Base-by-base conservation (phyloP, 768 basidiomycete species). In the Leucosporidium yakuticum region DNA sequence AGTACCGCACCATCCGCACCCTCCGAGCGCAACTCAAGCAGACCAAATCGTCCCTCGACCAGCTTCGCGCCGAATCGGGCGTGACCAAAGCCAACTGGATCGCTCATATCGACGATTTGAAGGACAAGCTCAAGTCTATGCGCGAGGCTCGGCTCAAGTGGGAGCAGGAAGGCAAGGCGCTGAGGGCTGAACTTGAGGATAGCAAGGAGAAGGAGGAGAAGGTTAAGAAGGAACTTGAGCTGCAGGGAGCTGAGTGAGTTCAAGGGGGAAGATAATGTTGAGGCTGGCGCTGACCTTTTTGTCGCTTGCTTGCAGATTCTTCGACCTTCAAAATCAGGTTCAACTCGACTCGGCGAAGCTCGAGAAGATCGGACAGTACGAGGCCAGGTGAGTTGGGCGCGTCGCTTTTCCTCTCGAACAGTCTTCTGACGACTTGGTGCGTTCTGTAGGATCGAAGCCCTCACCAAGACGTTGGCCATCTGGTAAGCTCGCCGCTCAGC, bases 331-430 rank as follows among this genome's bases (percentile, higher is more conserved):
- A 76, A 92, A 89, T 25, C 84, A 87, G 74, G 82, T 83, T 71
- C 88, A 89, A 74, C 89, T 89, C 78, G 86, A 83, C 56, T 84
- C 86, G 67, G 89, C 89, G 74, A 93, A 93, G 76, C 84, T 95
- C 19, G 85, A 87, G 68, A 84, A 88, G 23, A 81, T 95, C 53
- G 80, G 82, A 60, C 91, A 95, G 77, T 95, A 93, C 72, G 92
- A 96, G 76, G 81, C 80, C n/a, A 87, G 89, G 39, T 44, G 39
- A 2, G 39, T 44, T 15, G 14, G 3, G n/a, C n/a, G n/a, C 8
- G 6, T 44, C 2, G 2, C 11, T 8, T 15, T 15, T 44, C 39
- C 39, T 7, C 6, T 44, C 3, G 11, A 15, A 44, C 2, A 44
- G 3, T 2, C 17, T 2, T 8, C 39, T 44, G 14, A 44, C 14